phyloP scores from a whole-genome alignment of 2,329 filamentous ascomycete species.

The Dothideomycetidae sp. region DNA sequence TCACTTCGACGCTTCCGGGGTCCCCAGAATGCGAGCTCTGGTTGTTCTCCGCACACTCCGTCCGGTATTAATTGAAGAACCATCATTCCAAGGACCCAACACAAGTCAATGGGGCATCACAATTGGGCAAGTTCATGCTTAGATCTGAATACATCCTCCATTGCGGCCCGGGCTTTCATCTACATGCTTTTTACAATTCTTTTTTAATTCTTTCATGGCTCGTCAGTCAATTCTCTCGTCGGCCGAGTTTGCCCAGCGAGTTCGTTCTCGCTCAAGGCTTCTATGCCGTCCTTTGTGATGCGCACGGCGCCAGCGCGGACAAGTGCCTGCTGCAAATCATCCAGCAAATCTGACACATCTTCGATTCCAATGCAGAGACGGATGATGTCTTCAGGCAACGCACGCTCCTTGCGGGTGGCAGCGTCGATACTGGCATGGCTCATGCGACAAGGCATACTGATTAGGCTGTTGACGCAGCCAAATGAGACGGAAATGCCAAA shows the following conservation, averaged over 20 bases:
- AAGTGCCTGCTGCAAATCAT: slow-evolving; percentile 79
- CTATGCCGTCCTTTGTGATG: slow-evolving; percentile 69
- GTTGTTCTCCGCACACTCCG: too few species aligned
- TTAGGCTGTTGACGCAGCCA: slow-evolving; percentile 93
- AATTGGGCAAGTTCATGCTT: not conserved
- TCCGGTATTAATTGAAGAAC: not conserved
- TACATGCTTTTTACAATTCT: not conserved
- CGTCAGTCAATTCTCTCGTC: slow-evolving; percentile 24
- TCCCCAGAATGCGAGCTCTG: too few species aligned
- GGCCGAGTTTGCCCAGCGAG: slow-evolving; percentile 18
- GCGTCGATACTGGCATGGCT: slow-evolving; percentile 97
- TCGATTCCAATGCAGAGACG: slow-evolving; percentile 93
- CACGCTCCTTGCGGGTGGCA: slow-evolving; percentile 74
- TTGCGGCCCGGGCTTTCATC: too few species aligned
- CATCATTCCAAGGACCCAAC: not conserved
- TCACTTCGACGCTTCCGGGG: too few species aligned
- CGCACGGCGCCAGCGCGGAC: slow-evolving; percentile 89
- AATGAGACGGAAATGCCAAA: slow-evolving; percentile 97
- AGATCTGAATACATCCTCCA: not conserved
- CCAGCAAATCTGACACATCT: slow-evolving; percentile 78
- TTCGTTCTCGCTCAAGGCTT: slow-evolving; percentile 35
- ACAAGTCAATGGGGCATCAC: too few species aligned
- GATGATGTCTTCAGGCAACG: slow-evolving; percentile 95
- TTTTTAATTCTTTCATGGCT: slow-evolving; percentile 15
- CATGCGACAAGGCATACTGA: slow-evolving; percentile 99